These are phyloP conservation scores for Populus euphratica DNA, from an alignment of 345 rosid species.

Conservation along the genomic window DNA sequence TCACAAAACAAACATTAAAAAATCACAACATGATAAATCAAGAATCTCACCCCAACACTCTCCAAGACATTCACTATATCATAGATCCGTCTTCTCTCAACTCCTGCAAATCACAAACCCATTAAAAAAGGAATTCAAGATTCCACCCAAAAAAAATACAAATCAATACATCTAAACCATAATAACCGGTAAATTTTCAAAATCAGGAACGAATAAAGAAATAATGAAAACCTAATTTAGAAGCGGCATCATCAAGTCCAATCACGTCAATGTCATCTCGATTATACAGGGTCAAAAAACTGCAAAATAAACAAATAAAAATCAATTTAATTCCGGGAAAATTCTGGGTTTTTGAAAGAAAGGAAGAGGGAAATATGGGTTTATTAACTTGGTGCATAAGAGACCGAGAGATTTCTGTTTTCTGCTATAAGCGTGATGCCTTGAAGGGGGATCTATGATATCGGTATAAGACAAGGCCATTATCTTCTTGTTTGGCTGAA, in stretches of 20 bases:
- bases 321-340: not conserved
- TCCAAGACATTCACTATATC: conserved; percentile 34
- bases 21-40: not conserved
- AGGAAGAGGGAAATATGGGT: not conserved
- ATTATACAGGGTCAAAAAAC: conserved; percentile 74
- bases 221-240: conserved; percentile 48
- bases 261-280: conserved; percentile 57
- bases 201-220: not conserved
- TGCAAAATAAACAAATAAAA: conserved; percentile 17
- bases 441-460: not conserved
- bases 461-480: not conserved
- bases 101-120: conserved; percentile 17
- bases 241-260: conserved; percentile 85
- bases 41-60: conserved; percentile 30
- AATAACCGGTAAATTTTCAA: not conserved
- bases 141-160: not conserved
- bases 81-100: conserved; percentile 36
- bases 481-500: not conserved
- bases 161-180: not conserved
- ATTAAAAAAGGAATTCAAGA: not conserved
- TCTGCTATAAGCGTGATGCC: conserved; percentile 64
- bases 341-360: not conserved
- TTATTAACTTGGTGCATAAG: conserved; percentile 68
- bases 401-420: conserved; percentile 93
- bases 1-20: not conserved